Percentiles rank a stretch among this genome's conserved stretches.
Conservation (phyloP, 2,329 filamentous ascomycete species). For the Colletotrichum sansevieriae region DNA sequence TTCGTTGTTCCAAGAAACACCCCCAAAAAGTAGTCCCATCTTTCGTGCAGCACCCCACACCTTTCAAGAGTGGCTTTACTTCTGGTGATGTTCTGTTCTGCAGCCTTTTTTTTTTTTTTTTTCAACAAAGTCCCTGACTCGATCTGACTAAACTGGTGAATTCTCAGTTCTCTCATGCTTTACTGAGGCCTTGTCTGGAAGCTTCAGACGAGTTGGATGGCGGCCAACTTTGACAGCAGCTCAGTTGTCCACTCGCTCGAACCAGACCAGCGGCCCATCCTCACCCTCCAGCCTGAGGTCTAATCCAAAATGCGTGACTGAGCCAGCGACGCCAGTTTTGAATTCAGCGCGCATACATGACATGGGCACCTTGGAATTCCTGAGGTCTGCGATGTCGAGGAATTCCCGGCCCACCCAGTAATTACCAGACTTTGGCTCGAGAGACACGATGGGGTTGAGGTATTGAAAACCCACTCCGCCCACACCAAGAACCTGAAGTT, state of each 20-base stretch:
- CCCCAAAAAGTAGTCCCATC: too few species aligned
- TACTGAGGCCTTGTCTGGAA: too few species aligned
- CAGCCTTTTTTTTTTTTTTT: too few species aligned
- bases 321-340: not conserved
- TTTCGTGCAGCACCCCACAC: too few species aligned
- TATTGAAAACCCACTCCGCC: slow-evolving; percentile 5
- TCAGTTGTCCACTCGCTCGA: not conserved
- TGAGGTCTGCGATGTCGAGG: not conserved
- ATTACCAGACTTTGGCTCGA: slow-evolving; percentile 42
- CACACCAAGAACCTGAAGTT: slow-evolving; percentile 31
- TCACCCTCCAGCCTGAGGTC: slow-evolving; percentile 17
- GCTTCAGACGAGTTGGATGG: not conserved
- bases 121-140: too few species aligned
- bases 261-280: slow-evolving; percentile 23
- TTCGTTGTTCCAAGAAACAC: too few species aligned
- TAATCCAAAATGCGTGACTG: slow-evolving; percentile 16
- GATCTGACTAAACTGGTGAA: too few species aligned
- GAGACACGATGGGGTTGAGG: slow-evolving; percentile 14
- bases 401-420: slow-evolving; percentile 41
- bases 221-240: too few species aligned
- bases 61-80: too few species aligned
- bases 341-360: slow-evolving; percentile 24
- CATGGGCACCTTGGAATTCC: not conserved
- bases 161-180: too few species aligned
- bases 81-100: too few species aligned